These are phyloP conservation scores for Monotropa hypopitys DNA, from an alignment of 179 eudicot genomes.

Conservation along the genomic window DNA sequence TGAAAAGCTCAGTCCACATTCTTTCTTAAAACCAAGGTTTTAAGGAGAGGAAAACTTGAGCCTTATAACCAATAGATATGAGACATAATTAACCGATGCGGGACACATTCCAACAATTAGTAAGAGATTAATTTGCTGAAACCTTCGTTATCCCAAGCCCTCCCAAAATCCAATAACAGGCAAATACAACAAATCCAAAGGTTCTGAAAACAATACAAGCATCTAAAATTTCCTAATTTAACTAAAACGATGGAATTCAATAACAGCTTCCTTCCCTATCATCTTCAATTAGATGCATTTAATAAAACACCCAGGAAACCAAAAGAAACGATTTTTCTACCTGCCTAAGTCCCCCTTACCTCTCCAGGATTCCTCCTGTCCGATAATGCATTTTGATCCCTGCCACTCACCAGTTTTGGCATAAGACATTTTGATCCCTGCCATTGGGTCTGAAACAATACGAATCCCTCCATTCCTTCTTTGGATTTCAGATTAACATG, in stretches of 20 bases:
- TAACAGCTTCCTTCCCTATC: neutral
- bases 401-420: slow-evolving; percentile 32
- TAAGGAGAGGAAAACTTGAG: no score
- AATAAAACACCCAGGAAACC: slow-evolving; percentile 18
- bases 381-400: slow-evolving; percentile 41
- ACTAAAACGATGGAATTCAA: slow-evolving; percentile 9
- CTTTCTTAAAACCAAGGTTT: no score
- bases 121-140: neutral
- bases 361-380: slow-evolving; percentile 58
- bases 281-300: neutral
- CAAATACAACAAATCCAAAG: slow-evolving; percentile 26
- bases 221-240: slow-evolving; percentile 12
- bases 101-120: no score
- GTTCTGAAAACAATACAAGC: slow-evolving; percentile 20
- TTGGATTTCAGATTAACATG: slow-evolving; percentile 21
- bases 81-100: no score
- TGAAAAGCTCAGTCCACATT: no score
- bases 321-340: slow-evolving; percentile 23
- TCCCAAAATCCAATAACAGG: neutral
- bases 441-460: slow-evolving; percentile 61
- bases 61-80: no score
- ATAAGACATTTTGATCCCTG: slow-evolving; percentile 62
- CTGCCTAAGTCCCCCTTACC: slow-evolving; percentile 50
- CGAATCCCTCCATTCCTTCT: slow-evolving; percentile 27
- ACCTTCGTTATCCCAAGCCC: neutral